Conservation (phyloP, 2,329 filamentous ascomycete species). For the Colletotrichum sp. region DNA sequence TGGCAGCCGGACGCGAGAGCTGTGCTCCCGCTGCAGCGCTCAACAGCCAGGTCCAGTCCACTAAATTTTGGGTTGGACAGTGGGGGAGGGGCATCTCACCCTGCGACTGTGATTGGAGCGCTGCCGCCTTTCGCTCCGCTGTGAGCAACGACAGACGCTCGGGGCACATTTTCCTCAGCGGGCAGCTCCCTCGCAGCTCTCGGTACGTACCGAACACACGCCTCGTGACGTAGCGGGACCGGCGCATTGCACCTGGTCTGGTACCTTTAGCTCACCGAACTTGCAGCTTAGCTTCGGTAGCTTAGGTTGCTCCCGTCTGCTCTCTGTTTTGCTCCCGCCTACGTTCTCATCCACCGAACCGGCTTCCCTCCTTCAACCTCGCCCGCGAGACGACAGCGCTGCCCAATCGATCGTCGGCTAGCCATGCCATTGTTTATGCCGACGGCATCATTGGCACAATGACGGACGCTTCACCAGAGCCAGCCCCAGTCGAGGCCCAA, state of each 20-base stretch:
- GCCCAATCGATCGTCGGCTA: background rate
- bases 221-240: slow-evolving; percentile 20
- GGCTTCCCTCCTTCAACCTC: background rate
- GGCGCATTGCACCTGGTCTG: background rate
- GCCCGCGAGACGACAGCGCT: background rate
- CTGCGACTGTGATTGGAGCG: slow-evolving; percentile 6
- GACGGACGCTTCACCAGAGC: slow-evolving; percentile 45
- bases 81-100: slow-evolving; percentile 17
- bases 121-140: background rate
- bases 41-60: background rate
- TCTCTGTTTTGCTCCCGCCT: background rate
- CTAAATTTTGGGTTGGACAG: background rate
- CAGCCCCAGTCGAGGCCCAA: slow-evolving; percentile 32
- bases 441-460: slow-evolving; percentile 37
- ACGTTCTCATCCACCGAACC: background rate
- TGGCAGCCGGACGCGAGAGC: background rate
- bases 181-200: background rate
- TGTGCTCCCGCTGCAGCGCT: background rate
- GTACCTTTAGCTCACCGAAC: background rate
- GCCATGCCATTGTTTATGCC: slow-evolving; percentile 8
- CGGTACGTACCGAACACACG: slow-evolving; percentile 4
- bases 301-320: background rate
- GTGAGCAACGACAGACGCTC: background rate
- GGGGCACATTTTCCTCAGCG: background rate
- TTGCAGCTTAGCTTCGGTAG: slow-evolving; percentile 7